phyloP scores from a whole-genome alignment of 208 protist genomes.

The Leishmania arabica region DNA sequence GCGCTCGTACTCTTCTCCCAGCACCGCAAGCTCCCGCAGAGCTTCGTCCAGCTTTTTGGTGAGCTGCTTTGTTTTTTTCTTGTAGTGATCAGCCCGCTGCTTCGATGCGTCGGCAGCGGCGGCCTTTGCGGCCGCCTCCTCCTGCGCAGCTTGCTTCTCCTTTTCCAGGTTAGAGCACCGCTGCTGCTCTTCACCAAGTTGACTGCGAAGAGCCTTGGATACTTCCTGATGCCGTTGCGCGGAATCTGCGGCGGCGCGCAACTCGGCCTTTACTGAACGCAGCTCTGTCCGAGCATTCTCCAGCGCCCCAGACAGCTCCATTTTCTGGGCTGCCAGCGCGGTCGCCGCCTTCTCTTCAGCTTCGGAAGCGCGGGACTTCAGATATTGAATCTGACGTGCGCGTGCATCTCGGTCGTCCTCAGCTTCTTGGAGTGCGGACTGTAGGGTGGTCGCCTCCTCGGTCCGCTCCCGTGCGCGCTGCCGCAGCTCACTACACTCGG shows the following conservation, averaged over 20 bases:
- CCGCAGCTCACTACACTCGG: slow-evolving; percentile 7
- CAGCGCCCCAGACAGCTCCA: background rate
- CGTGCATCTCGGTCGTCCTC: slow-evolving; percentile 21
- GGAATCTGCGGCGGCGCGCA: background rate
- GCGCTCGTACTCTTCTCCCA: slow-evolving; percentile 17
- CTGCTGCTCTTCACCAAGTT: background rate
- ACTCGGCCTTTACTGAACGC: background rate
- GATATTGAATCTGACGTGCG: slow-evolving; percentile 10
- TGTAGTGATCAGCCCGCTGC: slow-evolving; percentile 17
- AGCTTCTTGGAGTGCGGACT: slow-evolving; percentile 9
- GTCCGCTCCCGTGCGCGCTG: slow-evolving; percentile 7
- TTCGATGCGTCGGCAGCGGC: slow-evolving; percentile 2
- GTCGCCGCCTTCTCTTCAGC: background rate
- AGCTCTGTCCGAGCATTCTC: background rate
- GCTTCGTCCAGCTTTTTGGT: slow-evolving; percentile 13
- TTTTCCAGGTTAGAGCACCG: slow-evolving; percentile 1
- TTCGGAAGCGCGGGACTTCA: slow-evolving; percentile 8
- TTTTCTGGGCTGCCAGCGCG: background rate
- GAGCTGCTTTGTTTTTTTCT: slow-evolving; percentile 7
- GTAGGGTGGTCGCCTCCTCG: slow-evolving; percentile 14
- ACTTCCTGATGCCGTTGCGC: background rate
- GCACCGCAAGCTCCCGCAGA: slow-evolving; percentile 25
- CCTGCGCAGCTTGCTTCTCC: slow-evolving; percentile 1
- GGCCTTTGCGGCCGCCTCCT: slow-evolving; percentile 5
- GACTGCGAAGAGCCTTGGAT: background rate